Evolutionary conservation across 306 rosid genomes (phyloP), one percentile per base, ranked within the genome.

Genomic region (Carpinus viminea): DNA sequence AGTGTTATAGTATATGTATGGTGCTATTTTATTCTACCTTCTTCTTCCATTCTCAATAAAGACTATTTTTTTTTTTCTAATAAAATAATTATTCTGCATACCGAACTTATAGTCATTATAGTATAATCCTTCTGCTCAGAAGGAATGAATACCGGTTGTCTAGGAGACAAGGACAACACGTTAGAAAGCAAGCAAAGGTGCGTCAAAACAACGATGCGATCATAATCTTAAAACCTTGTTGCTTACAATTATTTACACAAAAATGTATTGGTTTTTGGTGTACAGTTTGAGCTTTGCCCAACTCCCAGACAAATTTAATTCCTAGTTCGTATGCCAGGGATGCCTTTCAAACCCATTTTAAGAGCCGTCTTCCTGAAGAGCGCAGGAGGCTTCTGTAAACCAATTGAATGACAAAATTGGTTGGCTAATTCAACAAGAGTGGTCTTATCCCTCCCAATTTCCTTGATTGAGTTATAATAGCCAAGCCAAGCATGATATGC

Each of bases 401-500:
- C 97, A 68, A 95, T 90, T 60, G 98, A 89, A 79, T 87, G 85
- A 8, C 90, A 95, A 86, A 91, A 95, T 64, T 66, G 84, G 80
- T 71, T 85, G 54, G 97, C 94, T 17, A 85, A 87, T 78, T 93
- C 96, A 50, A 87, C 94, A 5, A 91, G 82, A 70, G 93, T 86
- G 78, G 86, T 87, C 82, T 93, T 93, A 56, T 95, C 97, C 76
- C 98, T 90, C 56, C 98, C 93, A 73, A 88, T 88, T 89, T 91
- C 97, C 79, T 87, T 86, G 78, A 95, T 85, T 26, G 99, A 91
- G 85, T 93, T 95, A 75, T 93, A 95, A 84, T 95, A 93, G 50
- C 96, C 94, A 31, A 93, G 99, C 98, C 98, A 95, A 6, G 94
- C 88, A 81, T 95, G 99, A 85, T 90, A 95, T 20, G 99, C 98